phyloP scores from a whole-genome alignment of 345 rosid species.

The Lepidium africanum region DNA sequence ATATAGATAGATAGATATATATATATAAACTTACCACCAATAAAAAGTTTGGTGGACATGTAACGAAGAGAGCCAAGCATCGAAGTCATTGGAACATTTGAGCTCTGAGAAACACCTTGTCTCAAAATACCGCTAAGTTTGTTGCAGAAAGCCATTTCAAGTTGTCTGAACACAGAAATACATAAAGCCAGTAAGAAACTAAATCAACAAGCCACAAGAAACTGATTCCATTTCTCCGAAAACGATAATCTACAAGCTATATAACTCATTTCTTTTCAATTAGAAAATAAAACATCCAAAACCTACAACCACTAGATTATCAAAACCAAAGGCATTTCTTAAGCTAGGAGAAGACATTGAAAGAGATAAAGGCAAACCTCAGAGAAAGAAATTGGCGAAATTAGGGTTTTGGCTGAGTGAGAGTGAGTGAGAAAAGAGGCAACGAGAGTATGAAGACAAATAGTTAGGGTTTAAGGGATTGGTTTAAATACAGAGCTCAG shows the following conservation, averaged over 20 bases:
- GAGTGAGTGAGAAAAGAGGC: slow-evolving; percentile 9
- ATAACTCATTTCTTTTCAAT: neutral
- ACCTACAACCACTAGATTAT: neutral
- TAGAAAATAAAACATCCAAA: neutral
- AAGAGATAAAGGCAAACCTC: slow-evolving; percentile 8
- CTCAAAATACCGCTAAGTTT: slow-evolving; percentile 49
- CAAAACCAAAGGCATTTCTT: neutral
- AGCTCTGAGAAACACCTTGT: slow-evolving; percentile 35
- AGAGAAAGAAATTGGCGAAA: neutral
- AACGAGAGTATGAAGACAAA: neutral
- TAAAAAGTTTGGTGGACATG: slow-evolving; percentile 54
- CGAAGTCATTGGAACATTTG: slow-evolving; percentile 35
- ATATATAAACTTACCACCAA: slow-evolving; percentile 51
- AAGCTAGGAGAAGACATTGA: neutral
- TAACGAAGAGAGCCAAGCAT: slow-evolving; percentile 51
- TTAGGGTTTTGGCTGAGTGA: slow-evolving; percentile 7
- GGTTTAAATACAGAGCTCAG: neutral
- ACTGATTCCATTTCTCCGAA: neutral
- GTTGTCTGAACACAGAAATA: neutral
- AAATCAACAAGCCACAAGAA: neutral
- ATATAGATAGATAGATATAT: too few relatives aligned
- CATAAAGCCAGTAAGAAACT: neutral
- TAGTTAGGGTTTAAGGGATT: slow-evolving; percentile 19
- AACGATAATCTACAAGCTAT: neutral
- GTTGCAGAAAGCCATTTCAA: slow-evolving; percentile 53